Base-by-base conservation (phyloP, 129 eudicot species). In the Pseudognaphalium luteoalbum region DNA sequence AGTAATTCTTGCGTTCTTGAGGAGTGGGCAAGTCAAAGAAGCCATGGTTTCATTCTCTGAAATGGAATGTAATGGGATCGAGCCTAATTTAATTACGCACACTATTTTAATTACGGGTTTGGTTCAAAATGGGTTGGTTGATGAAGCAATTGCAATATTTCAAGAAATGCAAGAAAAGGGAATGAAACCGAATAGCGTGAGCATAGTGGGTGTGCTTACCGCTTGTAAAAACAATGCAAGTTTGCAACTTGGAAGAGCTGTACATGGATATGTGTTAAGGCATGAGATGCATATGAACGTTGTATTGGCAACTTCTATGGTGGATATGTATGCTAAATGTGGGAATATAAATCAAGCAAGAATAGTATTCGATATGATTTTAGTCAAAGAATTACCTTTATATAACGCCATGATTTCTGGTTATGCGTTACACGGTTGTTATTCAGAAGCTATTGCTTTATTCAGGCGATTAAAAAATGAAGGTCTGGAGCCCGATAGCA, bases 251-350 rank as follows among this genome's bases (percentile, higher is more conserved):
- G 96, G 96, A 70, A 83, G 79, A 80, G 84, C 88, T 11, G 66
- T 87, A 78, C 90, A 90, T 58, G 86, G 90, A 68, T 83, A 83
- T 62, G 75, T 90, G 28, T 59, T 65, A 3, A 79, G 96, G 76
- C 87, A 76, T 59, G 73, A 52, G 34, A 66, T 83, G 59, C 67
- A n/a, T 39, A 70, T 87, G 15, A 78, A 85, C 29, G 74, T 58
- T 37, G 77, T 80, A 52, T 73, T 93, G 47, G 96, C 84, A 58
- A 90, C 96, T 25, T 89, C 98, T 29, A 78, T 90, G 29, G 82
- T 90, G 28, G 88, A 90, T 51, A 93, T 93, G 98, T 93, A 90
- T 75, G 89, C 92, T 33, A 88, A 90, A 80, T 93, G 98, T 67
- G 98, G 97, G 69, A 85, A 77, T 41, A 57, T 90, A 78, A 51